Percentiles rank a stretch among this genome's conserved stretches.
These are phyloP conservation scores for Aspergillus bertholletiae DNA, from an alignment of 495 filamentous ascomycete genomes.

Conservation along the genomic window DNA sequence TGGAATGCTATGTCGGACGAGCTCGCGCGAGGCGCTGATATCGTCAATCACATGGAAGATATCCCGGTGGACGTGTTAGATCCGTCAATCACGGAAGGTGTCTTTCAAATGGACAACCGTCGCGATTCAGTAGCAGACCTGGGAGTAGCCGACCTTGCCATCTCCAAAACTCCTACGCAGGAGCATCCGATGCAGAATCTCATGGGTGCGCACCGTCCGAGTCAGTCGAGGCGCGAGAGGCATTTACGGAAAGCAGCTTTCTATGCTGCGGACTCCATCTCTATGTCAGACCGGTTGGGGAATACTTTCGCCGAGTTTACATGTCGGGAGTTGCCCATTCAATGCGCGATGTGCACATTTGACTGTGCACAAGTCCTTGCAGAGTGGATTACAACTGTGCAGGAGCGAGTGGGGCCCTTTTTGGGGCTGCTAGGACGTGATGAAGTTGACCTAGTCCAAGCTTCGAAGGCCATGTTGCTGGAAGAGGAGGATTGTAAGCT, in stretches of 20 bases:
- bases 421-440: constrained; percentile 84
- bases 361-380: constrained; percentile 97
- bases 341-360: constrained; percentile 89
- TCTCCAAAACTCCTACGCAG: constrained; percentile 41
- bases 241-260: constrained; percentile 91
- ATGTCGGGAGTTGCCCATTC: constrained; percentile 85
- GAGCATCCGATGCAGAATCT: constrained; percentile 33
- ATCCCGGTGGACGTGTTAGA: constrained; percentile 27
- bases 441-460: constrained; percentile 68
- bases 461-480: constrained; percentile 82
- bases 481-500: constrained; percentile 92
- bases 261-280: constrained; percentile 89
- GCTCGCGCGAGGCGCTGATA: constrained; percentile 72
- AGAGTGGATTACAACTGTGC: constrained; percentile 93
- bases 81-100: constrained; percentile 25
- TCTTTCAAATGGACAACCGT: constrained; percentile 19
- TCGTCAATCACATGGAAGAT: constrained; percentile 69
- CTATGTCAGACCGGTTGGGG: constrained; percentile 83
- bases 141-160: constrained; percentile 38
- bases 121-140: constrained; percentile 39
- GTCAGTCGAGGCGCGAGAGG: constrained; percentile 68
- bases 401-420: constrained; percentile 88
- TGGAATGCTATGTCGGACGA: constrained; percentile 93
- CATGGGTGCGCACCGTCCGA: constrained; percentile 30
- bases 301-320: constrained; percentile 83